Evolutionary conservation across 768 basidiomycete species (phyloP), one percentile per base, ranked within the genome.

Genomic region (Tubosaeta sp.): DNA sequence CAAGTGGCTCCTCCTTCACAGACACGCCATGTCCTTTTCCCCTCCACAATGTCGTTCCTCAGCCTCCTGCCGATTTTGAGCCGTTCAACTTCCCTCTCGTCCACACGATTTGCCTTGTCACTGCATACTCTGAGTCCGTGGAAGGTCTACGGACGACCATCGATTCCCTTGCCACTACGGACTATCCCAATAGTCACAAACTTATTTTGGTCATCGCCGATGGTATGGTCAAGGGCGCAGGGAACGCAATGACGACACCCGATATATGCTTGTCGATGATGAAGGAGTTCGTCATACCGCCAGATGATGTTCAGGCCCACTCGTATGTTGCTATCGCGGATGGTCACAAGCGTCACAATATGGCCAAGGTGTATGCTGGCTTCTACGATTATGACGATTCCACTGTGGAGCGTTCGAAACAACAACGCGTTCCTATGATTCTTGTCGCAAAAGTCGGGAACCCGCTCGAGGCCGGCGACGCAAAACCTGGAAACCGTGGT

Each of bases 281-380:
- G 97, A 94, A 88, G 72, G 94, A 97, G 38, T 83, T 97, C 50
- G 73, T 97, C 57, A 79, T 92, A 25, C 72, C 83, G 0, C 80
- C 85, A 0, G 75, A 85, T 19, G 92, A 97, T 47, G 92, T 97
- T 33, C 91, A 97, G 68, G 75, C 93, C 4, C 91, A 95, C 60
- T 95, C 93, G 26, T 99, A 98, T 64, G 94, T 98, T 49, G 94
- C 97, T 53, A 97, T 99, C 61, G 97, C 97, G 14, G 95, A 99
- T 65, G 97, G 97, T n/a, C 95, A 98, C 78, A 98, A 97, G 73
- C 82, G 93, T 33, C 97, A 98, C 77, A 99, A 99, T 69, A 97
- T 95, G 94, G 95, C 94, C 37, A 94, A 95, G 72, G 94, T 98
- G 37, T 97, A 88, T 64, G 95, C 97, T 34, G 97, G 97, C 11